Base-by-base conservation (phyloP, 2,329 filamentous ascomycete species). In the Alternaria arborescens region DNA sequence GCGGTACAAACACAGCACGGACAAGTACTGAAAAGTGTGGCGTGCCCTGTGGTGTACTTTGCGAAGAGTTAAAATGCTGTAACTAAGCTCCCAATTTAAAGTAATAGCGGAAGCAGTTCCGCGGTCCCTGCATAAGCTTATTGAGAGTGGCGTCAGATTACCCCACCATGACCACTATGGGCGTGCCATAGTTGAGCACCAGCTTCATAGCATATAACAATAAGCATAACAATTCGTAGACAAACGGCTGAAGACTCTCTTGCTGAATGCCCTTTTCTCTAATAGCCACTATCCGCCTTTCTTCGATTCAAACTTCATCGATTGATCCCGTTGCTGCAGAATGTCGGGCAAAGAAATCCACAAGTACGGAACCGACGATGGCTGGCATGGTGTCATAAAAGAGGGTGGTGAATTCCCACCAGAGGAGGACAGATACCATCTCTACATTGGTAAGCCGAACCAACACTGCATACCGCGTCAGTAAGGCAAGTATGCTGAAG, bases 381-480 rank as follows among this genome's bases (percentile, higher is more conserved):
- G 79, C 10, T 87, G 85, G 82, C 84, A 87, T 64, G 84, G 83
- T 55, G 76, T 81, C 50, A 84, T 86, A 58, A 78, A 80, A 18
- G 68, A 77, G 26, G 76, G 79, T 16, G 80, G 81, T 14, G 75
- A 81, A 16, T 87, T 86, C 66, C 79, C 80, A 6, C 82, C 84
- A 2, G 83, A 85, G 64, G 80, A 79, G 38, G 80, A 80, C 47
- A 80, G 85, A 41, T 87, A 87, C 72, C 84, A 87, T 68, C 74
- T 87, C 2, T 86, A 86, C 67, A 83, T 87, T 41, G 84, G 81
- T 80, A 65, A 24, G 20, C n/a, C 24, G 20, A 36, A 10, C 5
- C 3, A 12, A 1, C 12, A 22, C 4, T 8, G 24, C 8, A n/a
- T 7, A n/a, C 16, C 20, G 16, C 12, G 11, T 12, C 20, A 50